phyloP scores from a whole-genome alignment of 805 yeast genomes.

The Myxozyma neglecta region DNA sequence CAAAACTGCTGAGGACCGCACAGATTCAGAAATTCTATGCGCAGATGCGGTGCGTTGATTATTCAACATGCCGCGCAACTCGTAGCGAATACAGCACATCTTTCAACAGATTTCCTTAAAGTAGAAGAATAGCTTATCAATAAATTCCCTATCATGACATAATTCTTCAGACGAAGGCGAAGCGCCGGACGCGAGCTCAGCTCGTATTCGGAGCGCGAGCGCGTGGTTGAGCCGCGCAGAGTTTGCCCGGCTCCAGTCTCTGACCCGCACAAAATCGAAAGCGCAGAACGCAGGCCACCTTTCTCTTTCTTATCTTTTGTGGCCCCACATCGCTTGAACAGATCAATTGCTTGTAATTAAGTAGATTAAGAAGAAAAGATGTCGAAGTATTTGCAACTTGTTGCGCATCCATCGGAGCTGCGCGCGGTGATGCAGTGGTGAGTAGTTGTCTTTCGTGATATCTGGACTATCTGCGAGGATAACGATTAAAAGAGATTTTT shows the following conservation, averaged over 20 bases:
- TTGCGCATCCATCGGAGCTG: constrained; percentile 71
- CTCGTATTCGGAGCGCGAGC: constrained; percentile 2
- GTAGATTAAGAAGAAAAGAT: constrained; percentile 1
- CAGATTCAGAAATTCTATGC: too few species aligned
- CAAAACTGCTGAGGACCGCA: too few species aligned
- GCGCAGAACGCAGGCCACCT: neutral
- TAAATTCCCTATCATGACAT: neutral
- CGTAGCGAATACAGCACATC: too few species aligned
- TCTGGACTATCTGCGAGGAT: neutral
- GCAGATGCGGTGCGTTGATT: too few species aligned
- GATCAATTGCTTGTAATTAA: neutral
- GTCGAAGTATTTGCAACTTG: constrained; percentile 40
- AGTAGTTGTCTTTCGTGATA: constrained; percentile 29
- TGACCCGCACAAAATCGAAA: neutral
- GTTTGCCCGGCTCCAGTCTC: neutral
- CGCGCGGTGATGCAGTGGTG: constrained; percentile 64
- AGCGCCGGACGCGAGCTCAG: neutral
- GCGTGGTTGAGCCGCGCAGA: neutral
- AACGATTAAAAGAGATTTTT: neutral
- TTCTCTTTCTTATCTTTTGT: neutral
- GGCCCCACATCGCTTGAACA: neutral
- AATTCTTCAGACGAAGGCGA: neutral
- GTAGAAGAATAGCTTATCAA: too few species aligned
- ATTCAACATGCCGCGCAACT: too few species aligned
- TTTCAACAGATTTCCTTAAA: too few species aligned